A percentile compares a stretch with the other conserved stretches of the same genome.
These are phyloP conservation scores for Karstenula rhodostoma DNA, from an alignment of 2,329 filamentous ascomycete genomes.

Conservation along the genomic window DNA sequence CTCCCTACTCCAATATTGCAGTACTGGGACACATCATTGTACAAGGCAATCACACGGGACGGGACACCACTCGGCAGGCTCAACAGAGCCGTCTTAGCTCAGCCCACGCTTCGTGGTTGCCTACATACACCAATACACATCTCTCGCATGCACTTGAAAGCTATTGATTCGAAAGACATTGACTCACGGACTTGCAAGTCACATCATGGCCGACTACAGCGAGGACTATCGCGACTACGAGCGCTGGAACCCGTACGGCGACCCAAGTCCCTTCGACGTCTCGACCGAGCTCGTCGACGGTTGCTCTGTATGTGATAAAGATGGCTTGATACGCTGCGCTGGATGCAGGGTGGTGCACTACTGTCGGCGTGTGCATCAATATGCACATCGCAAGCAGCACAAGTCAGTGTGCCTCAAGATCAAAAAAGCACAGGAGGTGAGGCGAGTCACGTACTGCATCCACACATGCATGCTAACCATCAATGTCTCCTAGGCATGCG, in stretches of 20 bases:
- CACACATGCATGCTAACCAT: neutral
- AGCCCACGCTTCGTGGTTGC: too few relatives aligned
- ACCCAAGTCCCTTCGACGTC: conserved; percentile 8
- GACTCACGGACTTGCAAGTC: too few relatives aligned
- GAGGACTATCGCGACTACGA: conserved; percentile 2
- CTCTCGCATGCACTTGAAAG: too few relatives aligned
- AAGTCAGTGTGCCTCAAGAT: conserved; percentile 52
- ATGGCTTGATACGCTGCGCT: neutral
- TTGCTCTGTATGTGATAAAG: conserved; percentile 10
- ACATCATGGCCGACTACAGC: neutral
- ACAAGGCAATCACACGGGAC: too few relatives aligned
- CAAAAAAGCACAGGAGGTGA: conserved; percentile 37
- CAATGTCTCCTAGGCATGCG: neutral
- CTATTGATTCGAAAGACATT: too few relatives aligned
- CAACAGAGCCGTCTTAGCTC: too few relatives aligned
- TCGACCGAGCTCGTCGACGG: conserved; percentile 6
- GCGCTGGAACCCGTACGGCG: neutral
- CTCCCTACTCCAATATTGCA: too few relatives aligned
- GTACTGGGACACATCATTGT: too few relatives aligned
- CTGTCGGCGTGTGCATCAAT: conserved; percentile 57
- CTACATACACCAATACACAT: too few relatives aligned
- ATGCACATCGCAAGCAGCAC: conserved; percentile 48
- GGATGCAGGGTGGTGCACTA: conserved; percentile 41
- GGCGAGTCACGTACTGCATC: neutral
- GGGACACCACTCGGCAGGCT: too few relatives aligned